Conservation (phyloP, 208 protist genomes). For the Naegleria fowleri region DNA sequence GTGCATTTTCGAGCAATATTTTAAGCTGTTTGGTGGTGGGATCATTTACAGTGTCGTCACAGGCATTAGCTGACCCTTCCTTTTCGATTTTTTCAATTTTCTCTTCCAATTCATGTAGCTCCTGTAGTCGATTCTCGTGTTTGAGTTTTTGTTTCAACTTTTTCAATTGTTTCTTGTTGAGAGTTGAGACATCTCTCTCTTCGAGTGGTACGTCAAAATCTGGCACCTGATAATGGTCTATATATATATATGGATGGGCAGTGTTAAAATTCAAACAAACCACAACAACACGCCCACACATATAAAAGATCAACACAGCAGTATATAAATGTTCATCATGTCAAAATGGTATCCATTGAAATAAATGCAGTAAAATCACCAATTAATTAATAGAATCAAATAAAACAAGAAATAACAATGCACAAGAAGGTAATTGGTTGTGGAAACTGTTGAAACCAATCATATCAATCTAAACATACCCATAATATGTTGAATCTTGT, state of each 20-base stretch:
- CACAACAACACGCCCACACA: neutral
- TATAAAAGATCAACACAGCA: neutral
- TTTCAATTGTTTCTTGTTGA: conserved; percentile 16
- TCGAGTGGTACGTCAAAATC: neutral
- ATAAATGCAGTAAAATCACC: too few species aligned
- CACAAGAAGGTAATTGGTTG: too few species aligned
- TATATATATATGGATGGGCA: neutral
- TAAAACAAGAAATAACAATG: too few species aligned
- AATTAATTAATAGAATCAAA: too few species aligned
- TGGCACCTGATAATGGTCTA: neutral
- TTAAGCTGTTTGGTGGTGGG: conserved; percentile 63
- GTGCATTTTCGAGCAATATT: conserved; percentile 56
- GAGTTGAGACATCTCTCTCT: neutral
- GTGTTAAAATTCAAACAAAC: neutral
- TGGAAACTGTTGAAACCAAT: neutral
- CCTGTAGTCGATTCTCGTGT: neutral
- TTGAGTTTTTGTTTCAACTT: conserved; percentile 22
- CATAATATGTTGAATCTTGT: neutral
- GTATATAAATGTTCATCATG: too few species aligned
- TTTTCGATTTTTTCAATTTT: neutral
- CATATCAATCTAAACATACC: neutral
- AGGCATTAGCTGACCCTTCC: neutral
- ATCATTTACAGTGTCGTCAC: neutral
- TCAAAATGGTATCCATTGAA: too few species aligned
- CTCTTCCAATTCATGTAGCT: neutral